These are phyloP conservation scores for Tricholoma sp. DNA, from an alignment of 768 basidiomycete species.

Conservation along the genomic window DNA sequence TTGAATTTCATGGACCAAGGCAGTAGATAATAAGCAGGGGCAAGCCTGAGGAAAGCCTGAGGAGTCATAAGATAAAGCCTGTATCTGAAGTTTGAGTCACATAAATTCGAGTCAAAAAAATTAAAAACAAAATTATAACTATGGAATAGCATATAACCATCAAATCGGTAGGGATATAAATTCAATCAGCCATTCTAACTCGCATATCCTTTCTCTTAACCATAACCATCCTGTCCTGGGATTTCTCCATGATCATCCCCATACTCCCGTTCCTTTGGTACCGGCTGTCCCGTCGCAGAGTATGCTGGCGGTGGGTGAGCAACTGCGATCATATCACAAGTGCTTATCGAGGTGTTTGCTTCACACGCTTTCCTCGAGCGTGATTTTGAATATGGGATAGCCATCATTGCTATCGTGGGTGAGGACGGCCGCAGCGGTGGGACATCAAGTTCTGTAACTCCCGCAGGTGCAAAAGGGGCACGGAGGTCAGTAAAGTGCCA, in stretches of 20 bases:
- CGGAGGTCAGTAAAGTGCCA: constrained; percentile 48
- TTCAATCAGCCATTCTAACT: too few species aligned
- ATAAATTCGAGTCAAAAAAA: too few species aligned
- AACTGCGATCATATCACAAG: constrained; percentile 13
- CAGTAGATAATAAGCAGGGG: too few species aligned
- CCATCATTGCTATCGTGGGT: constrained; percentile 7
- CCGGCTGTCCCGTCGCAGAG: not conserved
- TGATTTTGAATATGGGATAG: constrained; percentile 1
- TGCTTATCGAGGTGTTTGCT: constrained; percentile 11
- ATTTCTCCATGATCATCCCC: not conserved
- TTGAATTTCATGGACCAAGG: too few species aligned
- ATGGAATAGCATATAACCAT: too few species aligned
- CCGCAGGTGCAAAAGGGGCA: constrained; percentile 34
- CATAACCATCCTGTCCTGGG: not conserved
- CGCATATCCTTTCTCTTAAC: too few species aligned
- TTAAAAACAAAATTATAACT: too few species aligned
- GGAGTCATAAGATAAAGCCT: too few species aligned
- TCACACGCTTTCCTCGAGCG: constrained; percentile 16
- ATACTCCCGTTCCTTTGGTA: not conserved
- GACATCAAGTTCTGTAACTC: constrained; percentile 33
- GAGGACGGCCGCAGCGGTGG: constrained; percentile 18
- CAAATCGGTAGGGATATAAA: too few species aligned
- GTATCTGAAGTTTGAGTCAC: too few species aligned
- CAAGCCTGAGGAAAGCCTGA: too few species aligned
- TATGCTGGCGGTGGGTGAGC: constrained; percentile 27